Evolutionary conservation across 192 early-diverging fungal species (phyloP).

Genomic region (Umbelopsis ramanniana): DNA sequence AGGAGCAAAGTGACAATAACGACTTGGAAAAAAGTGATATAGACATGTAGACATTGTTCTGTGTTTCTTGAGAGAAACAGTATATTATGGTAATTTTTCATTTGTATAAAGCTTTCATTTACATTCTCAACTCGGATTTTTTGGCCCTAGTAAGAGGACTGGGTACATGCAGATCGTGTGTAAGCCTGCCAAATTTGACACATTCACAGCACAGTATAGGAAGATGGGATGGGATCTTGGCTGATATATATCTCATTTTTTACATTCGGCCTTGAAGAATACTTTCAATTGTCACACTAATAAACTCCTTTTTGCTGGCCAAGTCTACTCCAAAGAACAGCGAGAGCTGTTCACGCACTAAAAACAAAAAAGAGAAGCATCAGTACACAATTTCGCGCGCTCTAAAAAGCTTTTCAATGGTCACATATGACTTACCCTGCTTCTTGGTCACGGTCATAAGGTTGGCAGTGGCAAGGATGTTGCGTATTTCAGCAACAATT

Average conservation of each 20-base stretch:
- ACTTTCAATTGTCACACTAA: slow-evolving; percentile 64
- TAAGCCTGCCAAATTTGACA: background rate
- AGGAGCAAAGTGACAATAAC: background rate
- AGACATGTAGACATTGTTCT: background rate
- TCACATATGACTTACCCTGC: slow-evolving; percentile 49
- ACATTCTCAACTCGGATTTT: background rate
- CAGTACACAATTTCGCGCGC: background rate
- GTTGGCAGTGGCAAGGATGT: slow-evolving; percentile 64
- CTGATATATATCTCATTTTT: background rate
- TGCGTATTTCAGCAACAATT: slow-evolving; percentile 67
- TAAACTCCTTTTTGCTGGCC: slow-evolving; percentile 64
- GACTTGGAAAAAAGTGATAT: background rate
- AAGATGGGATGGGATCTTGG: no score
- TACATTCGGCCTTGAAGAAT: slow-evolving; percentile 24
- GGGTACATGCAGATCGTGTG: background rate
- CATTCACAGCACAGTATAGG: no score
- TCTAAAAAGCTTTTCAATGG: background rate
- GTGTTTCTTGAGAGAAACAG: background rate
- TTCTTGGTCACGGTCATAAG: slow-evolving; percentile 75
- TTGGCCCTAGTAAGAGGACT: background rate
- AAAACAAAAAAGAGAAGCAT: slow-evolving; percentile 6
- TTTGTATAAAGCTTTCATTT: slow-evolving; percentile 8
- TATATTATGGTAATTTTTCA: background rate
- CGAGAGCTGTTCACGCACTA: slow-evolving; percentile 67
- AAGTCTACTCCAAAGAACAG: slow-evolving; percentile 69